Conservation (phyloP, 192 early-diverging fungal genomes). For the Piromyces sp. region DNA sequence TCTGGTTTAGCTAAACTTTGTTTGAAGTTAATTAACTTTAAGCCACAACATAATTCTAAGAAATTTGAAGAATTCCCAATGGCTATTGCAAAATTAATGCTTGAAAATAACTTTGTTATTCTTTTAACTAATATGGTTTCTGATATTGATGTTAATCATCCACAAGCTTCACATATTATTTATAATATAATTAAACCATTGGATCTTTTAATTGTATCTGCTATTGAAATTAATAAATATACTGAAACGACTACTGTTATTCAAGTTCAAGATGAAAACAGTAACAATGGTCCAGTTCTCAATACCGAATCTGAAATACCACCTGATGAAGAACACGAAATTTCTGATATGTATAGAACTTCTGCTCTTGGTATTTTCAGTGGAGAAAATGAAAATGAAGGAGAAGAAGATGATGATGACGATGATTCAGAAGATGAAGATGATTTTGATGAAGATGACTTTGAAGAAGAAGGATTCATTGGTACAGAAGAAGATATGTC, state of each 20-base stretch:
- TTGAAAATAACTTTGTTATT: conserved; percentile 73
- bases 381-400: conserved; percentile 48
- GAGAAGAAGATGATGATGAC: conserved; percentile 37
- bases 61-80: conserved; percentile 34
- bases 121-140: conserved; percentile 59
- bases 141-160: conserved; percentile 83
- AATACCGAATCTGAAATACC: background rate
- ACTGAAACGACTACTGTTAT: conserved; percentile 7
- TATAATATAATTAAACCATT: conserved; percentile 68
- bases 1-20: conserved; percentile 48
- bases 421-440: conserved; percentile 44
- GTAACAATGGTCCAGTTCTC: background rate
- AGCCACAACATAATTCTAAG: conserved; percentile 15
- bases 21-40: conserved; percentile 7
- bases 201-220: conserved; percentile 71
- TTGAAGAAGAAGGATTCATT: background rate
- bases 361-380: conserved; percentile 68
- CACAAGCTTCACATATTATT: conserved; percentile 55
- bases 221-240: conserved; percentile 66
- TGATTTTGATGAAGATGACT: conserved; percentile 40
- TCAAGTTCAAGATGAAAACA: background rate
- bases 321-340: conserved; percentile 43
- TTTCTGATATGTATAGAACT: conserved; percentile 64
- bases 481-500: conserved; percentile 1
- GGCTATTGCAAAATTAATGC: conserved; percentile 55